Percentiles rank a stretch among this genome's conserved stretches.
Conservation (phyloP, 2,329 filamentous ascomycete species). For the Elsinoe ampelina region DNA sequence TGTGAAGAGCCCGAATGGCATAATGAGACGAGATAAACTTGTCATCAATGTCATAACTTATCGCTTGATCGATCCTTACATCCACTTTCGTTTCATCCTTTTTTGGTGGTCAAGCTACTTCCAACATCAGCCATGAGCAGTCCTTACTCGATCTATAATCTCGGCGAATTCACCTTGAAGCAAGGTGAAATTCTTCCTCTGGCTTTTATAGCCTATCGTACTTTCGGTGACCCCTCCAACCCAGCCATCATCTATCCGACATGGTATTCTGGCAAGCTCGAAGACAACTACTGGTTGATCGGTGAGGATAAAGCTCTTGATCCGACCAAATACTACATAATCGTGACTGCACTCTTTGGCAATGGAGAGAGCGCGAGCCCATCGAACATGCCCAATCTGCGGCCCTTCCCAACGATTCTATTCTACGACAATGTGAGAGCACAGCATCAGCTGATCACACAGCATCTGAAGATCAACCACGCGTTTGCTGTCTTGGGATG, state of each 20-base stretch:
- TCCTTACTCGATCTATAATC: constrained; percentile 41
- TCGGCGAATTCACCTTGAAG: constrained; percentile 45
- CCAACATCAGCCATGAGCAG: constrained; percentile 16
- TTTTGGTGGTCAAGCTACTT: background rate
- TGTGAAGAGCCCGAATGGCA: too few relatives aligned
- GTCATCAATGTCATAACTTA: background rate
- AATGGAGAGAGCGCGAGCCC: constrained; percentile 61
- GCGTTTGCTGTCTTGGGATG: constrained; percentile 56
- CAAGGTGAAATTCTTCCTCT: constrained; percentile 52
- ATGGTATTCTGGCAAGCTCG: constrained; percentile 64
- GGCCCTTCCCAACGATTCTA: constrained; percentile 52
- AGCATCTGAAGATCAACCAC: constrained; percentile 52
- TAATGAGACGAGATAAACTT: background rate
- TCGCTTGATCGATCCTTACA: background rate
- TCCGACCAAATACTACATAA: constrained; percentile 57
- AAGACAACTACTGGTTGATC: constrained; percentile 67
- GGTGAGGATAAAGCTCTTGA: constrained; percentile 55
- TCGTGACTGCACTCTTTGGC: constrained; percentile 59
- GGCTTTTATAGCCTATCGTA: constrained; percentile 68
- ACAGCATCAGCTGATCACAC: constrained; percentile 56
- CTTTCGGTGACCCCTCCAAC: constrained; percentile 52
- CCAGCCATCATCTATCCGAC: constrained; percentile 68
- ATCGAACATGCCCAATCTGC: constrained; percentile 47
- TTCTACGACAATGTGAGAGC: constrained; percentile 63
- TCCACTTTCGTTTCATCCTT: background rate